Evolutionary conservation across 768 basidiomycete species (phyloP), one percentile per base, ranked within the genome.

Genomic region (Podaxis rugospora): DNA sequence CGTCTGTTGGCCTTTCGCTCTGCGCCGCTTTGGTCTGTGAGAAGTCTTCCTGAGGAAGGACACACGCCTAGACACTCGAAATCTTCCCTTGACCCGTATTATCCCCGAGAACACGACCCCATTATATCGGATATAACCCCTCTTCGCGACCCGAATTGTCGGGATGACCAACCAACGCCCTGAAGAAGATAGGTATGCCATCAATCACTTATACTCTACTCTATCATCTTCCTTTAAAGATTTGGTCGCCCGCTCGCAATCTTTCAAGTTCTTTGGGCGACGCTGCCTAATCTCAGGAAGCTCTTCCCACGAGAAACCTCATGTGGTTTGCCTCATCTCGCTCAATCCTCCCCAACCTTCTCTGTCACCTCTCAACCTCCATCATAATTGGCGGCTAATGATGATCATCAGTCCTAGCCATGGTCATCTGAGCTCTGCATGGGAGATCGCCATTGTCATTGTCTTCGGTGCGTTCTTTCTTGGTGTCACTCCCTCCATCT

Each of bases 381-480:
- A 16, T 18, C 37, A 16, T 42, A 39, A 39, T 32, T 3, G 0
- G 11, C 16, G 27, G 28, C 52, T 58, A 21, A 57, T 52, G 3
- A 59, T 58, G n/a, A 32, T 25, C 37, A n/a, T n/a, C 51, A 78
- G 77, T 55, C 68, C 73, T 14, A 63, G 65, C 11, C 63, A 63
- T 32, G 71, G 70, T 1, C 75, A 76, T 62, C 66, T 77, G 21
- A 71, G 73, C 4, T 49, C 66, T n/a, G 67, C 71, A 47, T 77
- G 76, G 76, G 76, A 78, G 62, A 70, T 73, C 16, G 76, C 72
- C 9, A 65, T 78, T 27, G 66, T 75, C 36, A 69, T 69, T 9
- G 64, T 75, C 10, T 71, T 75, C 55, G 55, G 77, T 77, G 53
- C 62, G 75, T 69, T 23, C 42, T 25, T 44, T 23, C n/a, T 16